Conservation (phyloP, 2,329 filamentous ascomycete genomes). For the Penicillium psychrosexuale region DNA sequence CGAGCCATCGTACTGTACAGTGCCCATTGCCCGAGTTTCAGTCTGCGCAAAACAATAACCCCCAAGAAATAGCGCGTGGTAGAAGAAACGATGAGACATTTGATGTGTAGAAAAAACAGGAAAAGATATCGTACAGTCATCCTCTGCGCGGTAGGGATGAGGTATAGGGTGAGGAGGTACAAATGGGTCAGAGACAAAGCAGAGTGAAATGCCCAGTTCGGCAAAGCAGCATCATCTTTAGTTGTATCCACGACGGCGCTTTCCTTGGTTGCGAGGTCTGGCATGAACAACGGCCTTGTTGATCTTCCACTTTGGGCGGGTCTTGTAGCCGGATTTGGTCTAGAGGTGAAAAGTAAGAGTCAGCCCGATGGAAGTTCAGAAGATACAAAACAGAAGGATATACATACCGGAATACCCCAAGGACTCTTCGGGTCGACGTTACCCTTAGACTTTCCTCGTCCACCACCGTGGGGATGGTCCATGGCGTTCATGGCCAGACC, state of each 20-base stretch:
- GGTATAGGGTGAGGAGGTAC: slow-evolving; percentile 19
- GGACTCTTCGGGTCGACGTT: slow-evolving; percentile 92
- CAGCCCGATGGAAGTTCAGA: slow-evolving; percentile 4
- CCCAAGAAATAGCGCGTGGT: slow-evolving; percentile 7
- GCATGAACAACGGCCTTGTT: slow-evolving; percentile 89
- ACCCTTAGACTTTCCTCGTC: slow-evolving; percentile 98
- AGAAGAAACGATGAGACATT: slow-evolving; percentile 12
- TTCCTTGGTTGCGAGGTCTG: slow-evolving; percentile 84
- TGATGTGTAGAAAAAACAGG: slow-evolving; percentile 7
- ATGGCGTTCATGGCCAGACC: slow-evolving; percentile 99
- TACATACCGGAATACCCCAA: slow-evolving; percentile 88
- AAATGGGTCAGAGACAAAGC: slow-evolving; percentile 7
- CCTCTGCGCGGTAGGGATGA: slow-evolving; percentile 13
- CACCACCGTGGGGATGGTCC: slow-evolving; percentile 98
- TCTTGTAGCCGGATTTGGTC: slow-evolving; percentile 72
- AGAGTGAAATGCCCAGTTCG: slow-evolving; percentile 8
- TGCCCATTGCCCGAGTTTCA: slow-evolving; percentile 14
- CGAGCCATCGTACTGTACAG: slow-evolving; percentile 24
- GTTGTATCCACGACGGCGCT: slow-evolving; percentile 68
- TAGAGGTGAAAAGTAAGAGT: slow-evolving; percentile 25
- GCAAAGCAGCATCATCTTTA: slow-evolving; percentile 23
- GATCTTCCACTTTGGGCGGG: slow-evolving; percentile 78
- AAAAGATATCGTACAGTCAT: slow-evolving; percentile 25
- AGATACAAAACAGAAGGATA: slow-evolving; percentile 4
- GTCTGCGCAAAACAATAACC: slow-evolving; percentile 10